Conservation (phyloP, 2,329 filamentous ascomycete species). For the Scleromitrula shiraiana region DNA sequence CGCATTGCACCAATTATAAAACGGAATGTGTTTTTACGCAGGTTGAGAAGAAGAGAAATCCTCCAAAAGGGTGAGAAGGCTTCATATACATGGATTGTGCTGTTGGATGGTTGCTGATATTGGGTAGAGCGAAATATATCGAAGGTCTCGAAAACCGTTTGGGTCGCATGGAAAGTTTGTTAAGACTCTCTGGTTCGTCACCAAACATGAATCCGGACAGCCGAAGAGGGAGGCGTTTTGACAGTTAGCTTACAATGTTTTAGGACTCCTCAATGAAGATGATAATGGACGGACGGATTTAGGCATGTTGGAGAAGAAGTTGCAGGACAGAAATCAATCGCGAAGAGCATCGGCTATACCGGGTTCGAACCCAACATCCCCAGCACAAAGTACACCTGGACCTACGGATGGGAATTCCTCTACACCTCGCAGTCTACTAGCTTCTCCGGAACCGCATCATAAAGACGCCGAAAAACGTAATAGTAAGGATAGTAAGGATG, state of each 20-base stretch:
- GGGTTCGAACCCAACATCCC: conserved; percentile 23
- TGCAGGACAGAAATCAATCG: conserved; percentile 45
- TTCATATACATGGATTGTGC: conserved; percentile 15
- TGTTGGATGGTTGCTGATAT: conserved; percentile 23
- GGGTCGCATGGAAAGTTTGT: conserved; percentile 88
- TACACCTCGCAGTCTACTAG: conserved; percentile 39
- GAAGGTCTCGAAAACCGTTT: conserved; percentile 92
- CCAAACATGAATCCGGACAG: not conserved
- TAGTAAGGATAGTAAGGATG: conserved; percentile 19
- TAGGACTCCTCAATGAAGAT: conserved; percentile 73
- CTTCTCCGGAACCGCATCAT: conserved; percentile 39
- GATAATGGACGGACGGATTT: conserved; percentile 81
- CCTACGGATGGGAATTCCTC: conserved; percentile 30
- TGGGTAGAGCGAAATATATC: conserved; percentile 82
- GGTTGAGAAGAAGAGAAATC: conserved; percentile 96
- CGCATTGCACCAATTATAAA: conserved; percentile 96
- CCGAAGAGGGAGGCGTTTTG: not conserved
- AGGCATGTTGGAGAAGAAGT: conserved; percentile 74
- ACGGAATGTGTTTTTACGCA: conserved; percentile 96
- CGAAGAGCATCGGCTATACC: conserved; percentile 24
- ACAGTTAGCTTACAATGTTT: conserved; percentile 15
- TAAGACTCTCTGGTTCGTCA: conserved; percentile 65
- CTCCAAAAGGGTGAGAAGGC: conserved; percentile 78
- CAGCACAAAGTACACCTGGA: conserved; percentile 36
- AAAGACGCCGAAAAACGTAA: conserved; percentile 21